Evolutionary conservation across 1,139 yeast species (phyloP).

Genomic region (Sugiyamaella paludigena): DNA sequence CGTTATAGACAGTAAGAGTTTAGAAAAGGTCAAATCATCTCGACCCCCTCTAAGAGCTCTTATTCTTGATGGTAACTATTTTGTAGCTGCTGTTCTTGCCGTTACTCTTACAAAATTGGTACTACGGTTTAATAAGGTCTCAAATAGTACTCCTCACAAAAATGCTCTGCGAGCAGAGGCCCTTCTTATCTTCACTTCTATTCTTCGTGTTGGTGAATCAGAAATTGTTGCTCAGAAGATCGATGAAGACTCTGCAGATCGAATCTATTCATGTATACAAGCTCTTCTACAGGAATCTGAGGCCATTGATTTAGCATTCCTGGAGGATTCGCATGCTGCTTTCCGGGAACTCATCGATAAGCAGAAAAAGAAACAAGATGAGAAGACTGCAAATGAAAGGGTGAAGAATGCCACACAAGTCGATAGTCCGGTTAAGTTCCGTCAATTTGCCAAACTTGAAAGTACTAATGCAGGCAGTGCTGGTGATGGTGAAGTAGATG

Average conservation of each 20-base stretch:
- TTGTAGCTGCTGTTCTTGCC: constrained; percentile 83
- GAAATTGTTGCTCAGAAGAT: constrained; percentile 61
- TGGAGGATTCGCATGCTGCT: constrained; percentile 85
- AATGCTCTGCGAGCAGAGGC: constrained; percentile 96
- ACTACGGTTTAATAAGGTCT: constrained; percentile 65
- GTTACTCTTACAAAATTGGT: constrained; percentile 88
- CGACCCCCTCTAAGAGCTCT: constrained; percentile 78
- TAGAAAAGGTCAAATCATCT: constrained; percentile 37
- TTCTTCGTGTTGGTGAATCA: constrained; percentile 87
- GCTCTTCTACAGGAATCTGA: constrained; percentile 64
- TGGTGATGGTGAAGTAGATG: constrained; percentile 35
- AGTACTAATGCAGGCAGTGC: constrained; percentile 46
- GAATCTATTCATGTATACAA: constrained; percentile 80
- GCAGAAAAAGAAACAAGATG: constrained; percentile 54
- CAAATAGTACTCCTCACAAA: constrained; percentile 50
- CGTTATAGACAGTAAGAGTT: constrained; percentile 36
- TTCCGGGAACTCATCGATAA: constrained; percentile 61
- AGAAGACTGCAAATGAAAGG: constrained; percentile 56
- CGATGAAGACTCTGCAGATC: constrained; percentile 93
- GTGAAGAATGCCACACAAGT: constrained; percentile 74
- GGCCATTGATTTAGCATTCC: constrained; percentile 66
- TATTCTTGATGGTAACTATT: constrained; percentile 84
- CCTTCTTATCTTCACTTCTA: constrained; percentile 84
- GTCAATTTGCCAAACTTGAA: constrained; percentile 68
- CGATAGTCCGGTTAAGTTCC: constrained; percentile 77